Evolutionary conservation across 495 filamentous ascomycete genomes (phyloP).

Genomic region (Margaritispora aquatica): DNA sequence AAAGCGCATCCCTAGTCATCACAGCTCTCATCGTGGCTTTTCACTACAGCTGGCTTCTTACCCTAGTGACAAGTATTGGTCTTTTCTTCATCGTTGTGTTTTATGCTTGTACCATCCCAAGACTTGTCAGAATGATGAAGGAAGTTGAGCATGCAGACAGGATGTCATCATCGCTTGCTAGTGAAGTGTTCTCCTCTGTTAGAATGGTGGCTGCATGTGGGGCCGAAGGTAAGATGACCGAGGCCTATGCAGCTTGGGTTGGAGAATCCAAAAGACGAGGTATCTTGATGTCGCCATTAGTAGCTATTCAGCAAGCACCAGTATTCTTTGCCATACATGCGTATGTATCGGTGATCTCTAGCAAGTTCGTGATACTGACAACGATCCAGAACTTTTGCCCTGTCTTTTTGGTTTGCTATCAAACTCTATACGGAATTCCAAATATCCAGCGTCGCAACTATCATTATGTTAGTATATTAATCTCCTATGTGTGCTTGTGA

Average conservation of each 20-base stretch:
- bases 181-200: conserved; percentile 48
- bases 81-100: conserved; percentile 49
- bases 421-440: conserved; percentile 33
- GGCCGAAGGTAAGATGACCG: conserved; percentile 49
- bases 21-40: conserved; percentile 48
- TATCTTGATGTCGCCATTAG: conserved; percentile 21
- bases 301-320: conserved; percentile 26
- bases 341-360: conserved; percentile 1
- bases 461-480: conserved; percentile 29
- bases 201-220: conserved; percentile 58
- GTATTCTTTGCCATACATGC: conserved; percentile 21
- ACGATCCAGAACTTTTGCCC: conserved; percentile 15
- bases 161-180: conserved; percentile 51
- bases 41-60: conserved; percentile 52
- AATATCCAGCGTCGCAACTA: conserved; percentile 35
- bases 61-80: conserved; percentile 48
- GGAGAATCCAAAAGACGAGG: conserved; percentile 49
- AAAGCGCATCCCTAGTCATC: conserved; percentile 43
- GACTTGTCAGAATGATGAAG: conserved; percentile 50
- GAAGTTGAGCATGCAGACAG: conserved; percentile 50
- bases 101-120: conserved; percentile 46
- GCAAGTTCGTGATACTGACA: not conserved
- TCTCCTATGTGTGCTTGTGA: not conserved
- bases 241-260: conserved; percentile 46
- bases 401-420: conserved; percentile 46